Evolutionary conservation across 169 alveolate genomes (phyloP).

Genomic region (Perkinsus marinus): DNA sequence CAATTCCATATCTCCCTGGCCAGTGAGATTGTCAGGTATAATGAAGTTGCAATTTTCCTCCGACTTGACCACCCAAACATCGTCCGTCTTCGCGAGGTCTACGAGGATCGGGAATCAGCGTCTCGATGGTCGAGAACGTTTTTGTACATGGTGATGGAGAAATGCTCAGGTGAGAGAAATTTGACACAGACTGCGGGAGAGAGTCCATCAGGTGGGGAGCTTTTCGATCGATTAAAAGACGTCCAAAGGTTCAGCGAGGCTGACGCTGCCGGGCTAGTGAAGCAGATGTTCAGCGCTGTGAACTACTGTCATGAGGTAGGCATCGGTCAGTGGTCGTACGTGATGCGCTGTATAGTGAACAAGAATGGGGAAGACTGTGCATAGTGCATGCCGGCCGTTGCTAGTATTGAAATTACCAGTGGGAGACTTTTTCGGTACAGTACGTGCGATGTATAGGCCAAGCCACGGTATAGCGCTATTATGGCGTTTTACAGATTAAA

Average conservation of each 20-base stretch:
- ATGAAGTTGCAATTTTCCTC: not conserved
- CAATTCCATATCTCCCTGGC: not conserved
- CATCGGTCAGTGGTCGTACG: no score
- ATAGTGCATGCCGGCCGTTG: no score
- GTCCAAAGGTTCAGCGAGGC: conserved; percentile 41
- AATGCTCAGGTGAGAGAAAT: conserved; percentile 36
- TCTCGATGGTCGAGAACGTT: not conserved
- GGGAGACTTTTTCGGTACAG: no score
- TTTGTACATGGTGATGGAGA: conserved; percentile 49
- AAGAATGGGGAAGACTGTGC: no score
- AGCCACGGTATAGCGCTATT: no score
- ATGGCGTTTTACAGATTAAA: no score
- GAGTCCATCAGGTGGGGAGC: conserved; percentile 41
- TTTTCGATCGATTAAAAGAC: conserved; percentile 38
- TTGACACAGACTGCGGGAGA: no score
- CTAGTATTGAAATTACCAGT: no score
- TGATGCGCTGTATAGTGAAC: no score
- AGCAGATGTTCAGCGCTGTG: conserved; percentile 50
- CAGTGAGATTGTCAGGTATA: not conserved
- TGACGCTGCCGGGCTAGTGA: conserved; percentile 49
- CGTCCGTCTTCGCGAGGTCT: conserved; percentile 34
- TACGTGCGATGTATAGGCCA: no score
- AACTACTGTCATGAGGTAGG: conserved; percentile 38
- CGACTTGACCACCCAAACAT: conserved; percentile 47
- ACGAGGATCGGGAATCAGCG: conserved; percentile 33